Base-by-base conservation (phyloP, 345 rosid species). In the Pelargonium nanum region DNA sequence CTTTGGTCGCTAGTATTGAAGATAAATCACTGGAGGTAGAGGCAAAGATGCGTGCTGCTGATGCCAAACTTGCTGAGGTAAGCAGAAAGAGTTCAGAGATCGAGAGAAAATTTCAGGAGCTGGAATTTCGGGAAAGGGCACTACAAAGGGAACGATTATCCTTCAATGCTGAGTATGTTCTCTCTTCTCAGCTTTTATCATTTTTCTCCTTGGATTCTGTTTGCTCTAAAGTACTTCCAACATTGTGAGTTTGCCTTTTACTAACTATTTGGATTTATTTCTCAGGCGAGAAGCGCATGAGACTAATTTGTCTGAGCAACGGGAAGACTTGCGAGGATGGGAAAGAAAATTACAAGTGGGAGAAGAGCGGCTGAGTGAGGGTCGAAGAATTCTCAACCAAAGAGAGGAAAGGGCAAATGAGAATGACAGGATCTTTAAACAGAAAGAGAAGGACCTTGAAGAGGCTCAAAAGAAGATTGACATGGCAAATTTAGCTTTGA, bases 241-340 rank as follows among this genome's bases (percentile, higher is more conserved):
- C 57, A 58, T 55, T 55, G 9, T 19, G 25, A 22, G 44, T 51
- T 66, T 26, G 2, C 26, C 53, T 57, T 21, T 10, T 61, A 8
- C 8, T 22, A 25, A 15, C 58, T 25, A 53, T 53, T 65, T 63
- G 48, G 28, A 65, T 32, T 23, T 22, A 8, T 44, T 44, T 48
- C 28, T 72, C 81, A 93, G 99, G 79, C 85, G 85, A 70, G 97
- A 87, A 60, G 73, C 82, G 22, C 85, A 83, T 22, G 94, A 89
- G 65, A 68, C 63, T 23, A 64, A 73, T 61, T 79, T 93, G 40
- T 80, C 88, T 53, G 80, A 86, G 80, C 99, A 89, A 78, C 80
- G 97, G 74, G 99, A 93, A 60, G 97, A 93, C 71, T 77, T 89
- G 79, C 83, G 75, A 65, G 97, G 89, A 66, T 87, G 99, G 99